A percentile compares a stretch with the other conserved stretches of the same genome.
phyloP scores from a whole-genome alignment of 2,329 filamentous ascomycete genomes.

The Arachnomyces sp. region DNA sequence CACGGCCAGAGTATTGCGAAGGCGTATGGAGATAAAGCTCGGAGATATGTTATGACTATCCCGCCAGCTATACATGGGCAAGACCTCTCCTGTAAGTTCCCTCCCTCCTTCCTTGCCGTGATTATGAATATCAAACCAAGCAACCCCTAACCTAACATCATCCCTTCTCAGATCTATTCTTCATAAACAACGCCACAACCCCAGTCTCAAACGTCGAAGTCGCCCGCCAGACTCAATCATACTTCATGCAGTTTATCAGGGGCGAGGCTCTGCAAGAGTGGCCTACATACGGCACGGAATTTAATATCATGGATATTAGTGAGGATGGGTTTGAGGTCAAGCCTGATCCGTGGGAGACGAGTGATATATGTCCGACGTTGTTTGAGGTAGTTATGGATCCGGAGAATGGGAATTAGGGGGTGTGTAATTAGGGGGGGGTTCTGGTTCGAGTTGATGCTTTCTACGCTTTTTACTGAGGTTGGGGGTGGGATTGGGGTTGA shows the following conservation, averaged over 20 bases:
- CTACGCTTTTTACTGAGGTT: too few species aligned
- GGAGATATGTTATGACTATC: slow-evolving; percentile 5
- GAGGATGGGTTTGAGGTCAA: not conserved
- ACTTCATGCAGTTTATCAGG: not conserved
- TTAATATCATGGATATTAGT: not conserved
- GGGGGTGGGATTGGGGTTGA: too few species aligned
- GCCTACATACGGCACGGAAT: slow-evolving; percentile 2
- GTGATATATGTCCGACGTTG: not conserved
- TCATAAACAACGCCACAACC: not conserved
- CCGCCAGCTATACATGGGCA: slow-evolving; percentile 4
- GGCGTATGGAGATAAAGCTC: slow-evolving; percentile 1
- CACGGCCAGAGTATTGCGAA: slow-evolving; percentile 3
- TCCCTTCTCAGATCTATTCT: not conserved
- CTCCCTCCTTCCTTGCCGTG: slow-evolving; percentile 2
- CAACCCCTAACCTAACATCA: not conserved
- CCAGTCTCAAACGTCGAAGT: not conserved
- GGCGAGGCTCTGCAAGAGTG: not conserved
- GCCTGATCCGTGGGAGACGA: not conserved
- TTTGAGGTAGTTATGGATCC: not conserved
- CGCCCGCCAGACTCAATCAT: not conserved
- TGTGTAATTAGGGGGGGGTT: too few species aligned
- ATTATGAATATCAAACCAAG: not conserved
- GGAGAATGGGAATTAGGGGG: not conserved
- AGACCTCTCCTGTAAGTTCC: slow-evolving; percentile 8
- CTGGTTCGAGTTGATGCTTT: not conserved